phyloP scores from a whole-genome alignment of 495 filamentous ascomycete species.

The Pyrenopolyporus hunteri region DNA sequence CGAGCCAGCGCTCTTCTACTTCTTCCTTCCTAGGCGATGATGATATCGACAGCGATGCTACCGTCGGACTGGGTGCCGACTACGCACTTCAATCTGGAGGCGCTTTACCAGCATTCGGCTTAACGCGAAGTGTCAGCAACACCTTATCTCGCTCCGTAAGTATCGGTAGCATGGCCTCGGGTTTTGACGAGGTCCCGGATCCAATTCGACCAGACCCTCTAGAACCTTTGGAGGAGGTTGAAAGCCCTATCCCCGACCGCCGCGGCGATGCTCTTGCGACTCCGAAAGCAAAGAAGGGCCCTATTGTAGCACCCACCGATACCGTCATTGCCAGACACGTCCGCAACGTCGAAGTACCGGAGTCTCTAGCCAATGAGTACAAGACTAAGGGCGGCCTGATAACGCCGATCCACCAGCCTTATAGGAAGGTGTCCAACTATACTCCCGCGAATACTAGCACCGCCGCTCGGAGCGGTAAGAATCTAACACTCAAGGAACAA shows the following conservation, averaged over 20 bases:
- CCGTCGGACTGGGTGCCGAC: slow-evolving; percentile 71
- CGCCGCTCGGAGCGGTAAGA: slow-evolving; percentile 70
- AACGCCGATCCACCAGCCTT: slow-evolving; percentile 51
- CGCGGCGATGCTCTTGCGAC: slow-evolving; percentile 45
- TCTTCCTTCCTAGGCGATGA: slow-evolving; percentile 73
- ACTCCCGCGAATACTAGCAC: slow-evolving; percentile 53
- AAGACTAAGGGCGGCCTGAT: slow-evolving; percentile 62
- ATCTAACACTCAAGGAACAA: slow-evolving; percentile 94
- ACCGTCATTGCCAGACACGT: slow-evolving; percentile 88
- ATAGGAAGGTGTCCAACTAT: slow-evolving; percentile 59
- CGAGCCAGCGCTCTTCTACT: slow-evolving; percentile 77
- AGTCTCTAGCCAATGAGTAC: slow-evolving; percentile 84
- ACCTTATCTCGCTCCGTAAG: slow-evolving; percentile 80
- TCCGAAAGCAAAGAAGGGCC: slow-evolving; percentile 58
- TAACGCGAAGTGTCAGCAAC: slow-evolving; percentile 58
- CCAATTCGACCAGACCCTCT: slow-evolving; percentile 53
- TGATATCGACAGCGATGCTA: slow-evolving; percentile 70
- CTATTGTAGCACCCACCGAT: slow-evolving; percentile 72
- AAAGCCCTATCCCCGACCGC: slow-evolving; percentile 49
- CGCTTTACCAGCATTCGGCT: slow-evolving; percentile 65
- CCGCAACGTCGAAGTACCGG: slow-evolving; percentile 86
- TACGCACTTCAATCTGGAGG: slow-evolving; percentile 87
- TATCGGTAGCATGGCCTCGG: slow-evolving; percentile 93
- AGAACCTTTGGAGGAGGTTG: slow-evolving; percentile 57
- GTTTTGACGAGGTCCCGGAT: slow-evolving; percentile 78